Evolutionary conservation across 1,139 yeast species (phyloP), one percentile per base, ranked within the genome.

Genomic region (Taphrina wiesneri): DNA sequence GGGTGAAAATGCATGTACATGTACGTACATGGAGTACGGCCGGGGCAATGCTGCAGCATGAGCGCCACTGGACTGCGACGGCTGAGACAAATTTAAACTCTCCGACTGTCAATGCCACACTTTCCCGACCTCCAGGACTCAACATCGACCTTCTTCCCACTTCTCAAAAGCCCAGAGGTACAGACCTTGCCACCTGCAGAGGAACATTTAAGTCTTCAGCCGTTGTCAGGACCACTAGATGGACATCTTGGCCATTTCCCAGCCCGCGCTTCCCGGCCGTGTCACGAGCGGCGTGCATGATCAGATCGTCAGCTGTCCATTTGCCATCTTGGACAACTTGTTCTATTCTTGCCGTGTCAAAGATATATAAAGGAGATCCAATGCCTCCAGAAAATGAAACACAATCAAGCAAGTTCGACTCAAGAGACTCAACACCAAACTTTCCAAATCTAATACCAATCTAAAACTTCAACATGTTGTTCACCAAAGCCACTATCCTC

Each of bases 401-500:
- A 39, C 15, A 7, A 13, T 15, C 19, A 13, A 15, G 7, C 43
- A 39, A 39, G 15, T n/a, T 39, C 43, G n/a, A 13, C 43, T 39
- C 43, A n/a, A 39, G 43, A 39, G n/a, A 19, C 15, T 1, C 19
- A 13, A 7, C 2, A 15, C 15, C 2, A 13, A 39, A 39, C 3
- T n/a, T n/a, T n/a, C 43, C 15, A 39, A 7, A n/a, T 15, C 43
- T n/a, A 13, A 13, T 39, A n/a, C 2, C 34, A 30, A 30, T 30
- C 34, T 30, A 6, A 30, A 30, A 30, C 34, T 30, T 3, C 5
- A 45, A 19, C 28, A 60, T 60, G 64, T 25, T 36, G 41, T 51
- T 51, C 41, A 26, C 46, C 17, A 39, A 51, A n/a, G 26, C 47
- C 52, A 30, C 56, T 19, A 17, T 49, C 56, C 13, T 60, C 57